Conservation (phyloP, 208 protist species). For the Trypanosoma cruzi region DNA sequence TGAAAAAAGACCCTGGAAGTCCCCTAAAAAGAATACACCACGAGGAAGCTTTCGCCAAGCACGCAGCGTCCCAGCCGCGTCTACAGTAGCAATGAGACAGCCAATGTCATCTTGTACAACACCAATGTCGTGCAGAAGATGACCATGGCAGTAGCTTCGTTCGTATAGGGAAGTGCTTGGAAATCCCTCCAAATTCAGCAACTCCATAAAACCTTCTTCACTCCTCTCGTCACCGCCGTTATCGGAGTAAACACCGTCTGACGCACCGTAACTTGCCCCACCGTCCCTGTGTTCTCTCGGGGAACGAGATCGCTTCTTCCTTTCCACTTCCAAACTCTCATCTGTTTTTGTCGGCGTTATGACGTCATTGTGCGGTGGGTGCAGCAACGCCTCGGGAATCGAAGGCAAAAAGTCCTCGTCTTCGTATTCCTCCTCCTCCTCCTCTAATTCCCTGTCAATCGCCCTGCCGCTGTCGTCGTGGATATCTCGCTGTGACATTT, state of each 20-base stretch:
- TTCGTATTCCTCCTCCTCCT: conserved; percentile 29
- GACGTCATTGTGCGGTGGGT: neutral
- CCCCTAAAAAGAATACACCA: conserved; percentile 64
- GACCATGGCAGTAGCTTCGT: conserved; percentile 54
- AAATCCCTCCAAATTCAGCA: conserved; percentile 33
- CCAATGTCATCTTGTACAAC: conserved; percentile 53
- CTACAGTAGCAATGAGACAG: conserved; percentile 51
- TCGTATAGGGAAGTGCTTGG: conserved; percentile 56
- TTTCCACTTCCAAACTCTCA: neutral
- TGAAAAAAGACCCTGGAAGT: conserved; percentile 49
- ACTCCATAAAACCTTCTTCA: neutral
- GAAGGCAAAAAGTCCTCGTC: conserved; percentile 68
- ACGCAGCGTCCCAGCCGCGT: conserved; percentile 49
- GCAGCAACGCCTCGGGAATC: conserved; percentile 32
- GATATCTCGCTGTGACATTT: conserved; percentile 1
- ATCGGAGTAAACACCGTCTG: neutral
- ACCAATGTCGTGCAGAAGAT: conserved; percentile 44
- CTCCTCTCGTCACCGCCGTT: neutral
- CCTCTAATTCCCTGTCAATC: neutral
- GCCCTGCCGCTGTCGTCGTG: neutral
- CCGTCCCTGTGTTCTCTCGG: neutral
- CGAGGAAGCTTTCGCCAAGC: conserved; percentile 76
- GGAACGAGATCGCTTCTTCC: conserved; percentile 17
- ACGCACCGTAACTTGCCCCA: neutral
- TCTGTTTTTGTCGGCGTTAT: neutral